Evolutionary conservation across 257 asterid genomes (phyloP), one percentile per base, ranked within the genome.

Genomic region (Petunia axillaris): DNA sequence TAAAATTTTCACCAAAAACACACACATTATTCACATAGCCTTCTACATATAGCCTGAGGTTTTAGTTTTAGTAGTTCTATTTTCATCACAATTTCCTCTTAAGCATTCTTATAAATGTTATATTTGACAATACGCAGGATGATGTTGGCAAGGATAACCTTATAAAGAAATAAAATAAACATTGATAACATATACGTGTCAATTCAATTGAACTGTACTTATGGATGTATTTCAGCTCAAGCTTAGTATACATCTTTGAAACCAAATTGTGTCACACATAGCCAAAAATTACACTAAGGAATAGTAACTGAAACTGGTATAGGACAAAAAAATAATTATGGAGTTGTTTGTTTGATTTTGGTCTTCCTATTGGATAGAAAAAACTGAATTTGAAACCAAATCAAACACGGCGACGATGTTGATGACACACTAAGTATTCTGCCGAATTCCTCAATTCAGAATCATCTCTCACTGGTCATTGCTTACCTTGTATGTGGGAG

Each of bases 141-240:
- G 60, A 55, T 4, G n/a, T 55, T 25, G 60, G 8, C 41, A 46
- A 44, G n/a, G 15, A 16, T 4, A 70, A 16, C 25, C 41, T 46
- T 9, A 44, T 36, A 8, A 11, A 54, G 15, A 54, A 70, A 48
- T 70, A 46, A 3, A 58, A 46, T 15, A 46, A 9, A 70, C 48
- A 70, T 5, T 70, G 8, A 46, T 70, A 70, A 46, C 59, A 41
- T 70, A 46, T 46, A 70, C 77, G 43, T 6, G 59, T 46, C 77
- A 4, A 66, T 25, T 25, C 40, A 6, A 60, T 60, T 60, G 1
- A 13, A 64, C 7, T 64, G 1, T 64, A 25, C 25, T 25, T 25
- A 25, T 25, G 25, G 25, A 25, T 64, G 13, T 2, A 14, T 35
- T 57, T 57, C n/a, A 5, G 36, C 35, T 62, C 67, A 38, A 64